Evolutionary conservation across 148 eudicot genomes (phyloP).

Genomic region (Vaccinium vitisidaea): DNA sequence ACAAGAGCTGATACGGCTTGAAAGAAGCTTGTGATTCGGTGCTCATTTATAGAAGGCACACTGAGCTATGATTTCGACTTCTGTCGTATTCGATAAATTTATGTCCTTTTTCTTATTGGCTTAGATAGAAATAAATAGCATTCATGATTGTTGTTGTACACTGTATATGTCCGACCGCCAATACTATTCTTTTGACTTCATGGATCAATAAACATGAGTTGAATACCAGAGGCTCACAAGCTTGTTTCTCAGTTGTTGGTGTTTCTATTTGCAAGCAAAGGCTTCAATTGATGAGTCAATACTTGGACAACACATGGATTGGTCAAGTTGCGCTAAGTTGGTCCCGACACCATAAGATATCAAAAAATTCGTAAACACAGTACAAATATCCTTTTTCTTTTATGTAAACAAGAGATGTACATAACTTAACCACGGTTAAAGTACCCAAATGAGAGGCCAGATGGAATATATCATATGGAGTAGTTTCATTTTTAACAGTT

Average conservation of each 20-base stretch:
- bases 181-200: constrained; percentile 18
- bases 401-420: no score
- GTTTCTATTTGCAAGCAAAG: no score
- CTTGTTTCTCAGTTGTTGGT: neutral
- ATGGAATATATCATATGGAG: no score
- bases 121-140: neutral
- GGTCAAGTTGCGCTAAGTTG: no score
- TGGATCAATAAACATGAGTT: constrained; percentile 8
- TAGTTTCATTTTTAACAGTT: no score
- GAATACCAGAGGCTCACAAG: neutral
- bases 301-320: no score
- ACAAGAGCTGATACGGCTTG: neutral
- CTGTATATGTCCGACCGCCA: neutral
- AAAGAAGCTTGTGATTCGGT: neutral
- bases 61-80: neutral
- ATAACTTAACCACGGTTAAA: no score
- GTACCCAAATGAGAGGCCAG: no score
- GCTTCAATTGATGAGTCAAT: no score
- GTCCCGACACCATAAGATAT: no score
- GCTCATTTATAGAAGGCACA: neutral
- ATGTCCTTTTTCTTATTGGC: neutral
- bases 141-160: constrained; percentile 10
- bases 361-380: no score
- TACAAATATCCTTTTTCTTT: no score
- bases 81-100: neutral